Evolutionary conservation across 768 basidiomycete species (phyloP), one percentile per base, ranked within the genome.

Genomic region (Tubosaeta sp.): DNA sequence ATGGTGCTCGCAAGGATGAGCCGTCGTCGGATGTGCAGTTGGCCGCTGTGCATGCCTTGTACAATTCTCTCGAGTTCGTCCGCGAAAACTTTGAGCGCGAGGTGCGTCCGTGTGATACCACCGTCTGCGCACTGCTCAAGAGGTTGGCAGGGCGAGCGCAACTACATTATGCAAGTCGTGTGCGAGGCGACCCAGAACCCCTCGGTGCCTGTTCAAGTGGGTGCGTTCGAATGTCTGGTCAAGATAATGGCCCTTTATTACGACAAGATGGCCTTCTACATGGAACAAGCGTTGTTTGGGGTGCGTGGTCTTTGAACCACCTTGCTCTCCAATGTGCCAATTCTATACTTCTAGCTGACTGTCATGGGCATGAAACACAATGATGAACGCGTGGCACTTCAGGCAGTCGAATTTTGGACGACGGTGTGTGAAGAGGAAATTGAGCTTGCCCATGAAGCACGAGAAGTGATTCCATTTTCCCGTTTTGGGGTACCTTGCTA

Each of bases 131-230:
- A 27, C 44, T 42, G 30, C 56, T 53, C 35, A 42, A 41, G 36
- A 30, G 46, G 31, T 46, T 22, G 52, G 12, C 63, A 98, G 93
- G 96, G 96, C 59, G 96, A 99, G 70, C 84, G 96, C 43, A 99
- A 98, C 72, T 98, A 96, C 74, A 98, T 99, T 70, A 99, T 99
- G 96, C 96, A 99, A 74, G 94, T 98, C 38, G 90, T 98, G 16
- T 99, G 96, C 66, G 96, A 98, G 65, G 95, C 95, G 0, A 98
- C 96, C 0, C 96, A 98, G 69, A 94, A 86, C 59, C 53, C 79
- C 1, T 71, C 83, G 2, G 82, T 87, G 3, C 69, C 78, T 31
- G 94, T 98, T 31, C 95, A 98, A 74, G 88, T 96, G n/a, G 91
- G 85, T 27, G 87, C 96, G 5, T 99, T 96, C 62, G 94, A 96